Evolutionary conservation across 192 early-diverging fungal species (phyloP).

Genomic region (Haplosporangium gracile): DNA sequence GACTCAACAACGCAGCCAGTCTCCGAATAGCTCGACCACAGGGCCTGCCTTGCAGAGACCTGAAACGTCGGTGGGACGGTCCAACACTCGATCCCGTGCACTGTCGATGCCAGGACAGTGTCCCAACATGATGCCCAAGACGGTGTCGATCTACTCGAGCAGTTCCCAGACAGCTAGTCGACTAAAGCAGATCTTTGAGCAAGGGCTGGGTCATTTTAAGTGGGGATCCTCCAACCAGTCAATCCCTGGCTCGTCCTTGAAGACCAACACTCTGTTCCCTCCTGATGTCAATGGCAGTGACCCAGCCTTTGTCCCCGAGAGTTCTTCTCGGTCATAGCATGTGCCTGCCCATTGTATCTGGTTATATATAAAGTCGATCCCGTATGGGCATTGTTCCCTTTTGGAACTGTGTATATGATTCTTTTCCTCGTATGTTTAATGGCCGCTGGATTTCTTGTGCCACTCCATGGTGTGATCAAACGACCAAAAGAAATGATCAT

Average conservation of each 20-base stretch:
- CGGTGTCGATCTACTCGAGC: constrained; percentile 53
- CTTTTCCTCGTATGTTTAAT: too few species aligned
- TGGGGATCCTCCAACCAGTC: constrained; percentile 14
- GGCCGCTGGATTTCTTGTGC: too few species aligned
- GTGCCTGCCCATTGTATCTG: not conserved
- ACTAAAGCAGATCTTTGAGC: constrained; percentile 44
- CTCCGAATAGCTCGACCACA: not conserved
- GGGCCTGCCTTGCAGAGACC: constrained; percentile 14
- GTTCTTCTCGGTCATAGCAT: not conserved
- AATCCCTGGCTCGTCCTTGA: not conserved
- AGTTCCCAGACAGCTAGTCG: constrained; percentile 46
- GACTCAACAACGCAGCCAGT: not conserved
- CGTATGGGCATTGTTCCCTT: too few species aligned
- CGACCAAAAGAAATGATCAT: too few species aligned
- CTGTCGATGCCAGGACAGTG: constrained; percentile 48
- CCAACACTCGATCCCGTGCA: constrained; percentile 31
- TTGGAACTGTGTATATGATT: too few species aligned
- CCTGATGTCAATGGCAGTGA: not conserved
- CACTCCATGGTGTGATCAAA: too few species aligned
- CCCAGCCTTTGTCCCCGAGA: not conserved
- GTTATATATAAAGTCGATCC: too few species aligned
- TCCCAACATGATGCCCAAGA: constrained; percentile 42
- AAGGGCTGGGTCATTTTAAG: constrained; percentile 44
- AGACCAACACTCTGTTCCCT: not conserved
- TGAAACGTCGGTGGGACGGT: not conserved